Base-by-base conservation (phyloP, 345 rosid species). In the Hibiscus mutabilis region DNA sequence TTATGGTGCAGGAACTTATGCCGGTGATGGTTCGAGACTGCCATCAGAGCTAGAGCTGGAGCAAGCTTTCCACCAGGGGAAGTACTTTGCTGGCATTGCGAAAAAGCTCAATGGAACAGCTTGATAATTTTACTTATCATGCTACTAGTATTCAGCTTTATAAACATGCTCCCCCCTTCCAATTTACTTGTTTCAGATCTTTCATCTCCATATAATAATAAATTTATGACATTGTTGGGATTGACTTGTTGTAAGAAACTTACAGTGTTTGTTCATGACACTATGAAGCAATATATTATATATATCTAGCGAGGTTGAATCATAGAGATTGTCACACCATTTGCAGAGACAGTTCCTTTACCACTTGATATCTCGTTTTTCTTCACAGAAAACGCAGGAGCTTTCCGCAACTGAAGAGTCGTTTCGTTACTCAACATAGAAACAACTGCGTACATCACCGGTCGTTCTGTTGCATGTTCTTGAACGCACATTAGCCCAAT, bases 41-140 rank as follows among this genome's bases (percentile, higher is more conserved):
- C 94, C 91, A 1, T 22, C 88, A 2, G 80, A 89, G 62, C 84
- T 89, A 40, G 94, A 89, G 78, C 83, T 89, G 37, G 80, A 67
- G 75, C 88, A 81, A 14, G 91, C 94, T 46, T 79, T 87, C 78
- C 94, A 89, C 80, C 94, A 89, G 78, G 94, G 94, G 18, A 85
- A 89, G 83, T 83, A 83, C 78, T 78, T 89, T 3, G 86, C 94
- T 15, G 83, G 80, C 58, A 76, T 85, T 59, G 64, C 87, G 2
- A 87, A 87, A 84, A 89, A 87, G 82, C 84, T 89, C 75, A 86
- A 82, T 79, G 83, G 77, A 19, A 24, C 72, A 19, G 86, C 84
- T 51, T 82, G 74, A 52, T n/a, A 75, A 52, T 58, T 67, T 24
- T 68, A 8, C 51, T 46, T 27, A n/a, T 14, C 55, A 24, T 15